Conservation (phyloP, 306 rosid species). For the Benincasa hispida region DNA sequence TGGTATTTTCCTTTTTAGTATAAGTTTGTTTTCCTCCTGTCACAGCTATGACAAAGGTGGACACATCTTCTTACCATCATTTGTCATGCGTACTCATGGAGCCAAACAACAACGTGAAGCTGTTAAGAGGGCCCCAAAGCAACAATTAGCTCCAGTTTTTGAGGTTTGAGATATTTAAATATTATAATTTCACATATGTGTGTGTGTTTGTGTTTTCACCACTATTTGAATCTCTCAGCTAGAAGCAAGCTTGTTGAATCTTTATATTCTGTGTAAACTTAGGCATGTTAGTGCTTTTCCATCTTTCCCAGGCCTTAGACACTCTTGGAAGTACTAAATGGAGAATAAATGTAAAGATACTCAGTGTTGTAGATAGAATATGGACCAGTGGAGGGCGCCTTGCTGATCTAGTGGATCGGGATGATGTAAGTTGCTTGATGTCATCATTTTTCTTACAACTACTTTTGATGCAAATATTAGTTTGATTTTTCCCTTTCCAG, state of each 20-base stretch:
- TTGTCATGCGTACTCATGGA: conserved; percentile 92
- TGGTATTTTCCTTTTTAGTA: not conserved
- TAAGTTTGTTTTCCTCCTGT: conserved; percentile 13
- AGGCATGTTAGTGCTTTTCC: conserved; percentile 3
- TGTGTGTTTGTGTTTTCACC: not conserved
- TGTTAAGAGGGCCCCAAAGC: conserved; percentile 51
- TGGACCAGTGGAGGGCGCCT: conserved; percentile 81
- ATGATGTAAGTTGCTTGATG: conserved; percentile 57
- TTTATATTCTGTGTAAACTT: not conserved
- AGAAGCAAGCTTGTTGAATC: not conserved
- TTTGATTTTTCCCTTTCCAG: conserved; percentile 27
- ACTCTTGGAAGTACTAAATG: conserved; percentile 82
- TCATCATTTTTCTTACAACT: not conserved
- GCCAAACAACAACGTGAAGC: conserved; percentile 85
- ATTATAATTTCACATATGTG: not conserved
- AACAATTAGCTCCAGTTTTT: conserved; percentile 62
- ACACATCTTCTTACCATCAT: conserved; percentile 73
- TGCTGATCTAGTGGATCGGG: conserved; percentile 77
- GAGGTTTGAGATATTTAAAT: conserved; percentile 31
- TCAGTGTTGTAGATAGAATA: conserved; percentile 65
- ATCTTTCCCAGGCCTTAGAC: conserved; percentile 56
- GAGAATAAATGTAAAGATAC: conserved; percentile 72
- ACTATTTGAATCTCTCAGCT: not conserved
- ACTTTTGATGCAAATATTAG: not conserved
- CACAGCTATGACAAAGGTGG: conserved; percentile 91